Conservation (phyloP, 352 stramenopile species). For the Phytopythium litorale region DNA sequence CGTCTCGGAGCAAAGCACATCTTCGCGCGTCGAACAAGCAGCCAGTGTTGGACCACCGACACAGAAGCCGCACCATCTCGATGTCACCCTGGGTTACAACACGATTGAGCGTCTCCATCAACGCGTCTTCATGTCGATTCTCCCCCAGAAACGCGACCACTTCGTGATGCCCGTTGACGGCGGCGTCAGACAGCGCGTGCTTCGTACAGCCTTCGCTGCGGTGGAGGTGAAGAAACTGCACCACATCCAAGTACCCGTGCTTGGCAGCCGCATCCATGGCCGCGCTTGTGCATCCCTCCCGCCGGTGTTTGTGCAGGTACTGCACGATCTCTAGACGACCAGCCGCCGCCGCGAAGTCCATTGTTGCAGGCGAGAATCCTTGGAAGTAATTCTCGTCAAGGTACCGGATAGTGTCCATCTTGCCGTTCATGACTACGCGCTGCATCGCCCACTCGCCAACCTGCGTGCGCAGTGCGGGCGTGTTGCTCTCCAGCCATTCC, state of each 20-base stretch:
- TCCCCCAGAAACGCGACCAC: slow-evolving; percentile 27
- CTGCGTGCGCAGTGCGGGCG: not conserved
- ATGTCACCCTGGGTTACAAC: not conserved
- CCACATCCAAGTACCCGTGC: slow-evolving; percentile 20
- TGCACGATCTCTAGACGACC: slow-evolving; percentile 22
- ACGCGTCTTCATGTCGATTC: slow-evolving; percentile 22
- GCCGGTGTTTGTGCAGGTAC: slow-evolving; percentile 25
- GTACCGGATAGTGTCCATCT: slow-evolving; percentile 19
- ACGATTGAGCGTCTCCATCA: not conserved
- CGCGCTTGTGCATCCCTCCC: slow-evolving; percentile 20
- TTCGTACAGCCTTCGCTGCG: slow-evolving; percentile 24
- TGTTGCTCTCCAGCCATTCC: slow-evolving; percentile 20
- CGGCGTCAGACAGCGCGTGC: slow-evolving; percentile 22
- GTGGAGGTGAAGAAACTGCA: slow-evolving; percentile 27
- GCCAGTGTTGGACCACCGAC: not conserved
- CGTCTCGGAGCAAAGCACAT: not conserved
- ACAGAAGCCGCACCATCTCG: slow-evolving; percentile 4
- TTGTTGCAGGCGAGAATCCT: slow-evolving; percentile 16
- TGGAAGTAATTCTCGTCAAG: slow-evolving; percentile 18
- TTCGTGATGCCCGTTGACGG: slow-evolving; percentile 15
- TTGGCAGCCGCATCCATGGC: slow-evolving; percentile 31
- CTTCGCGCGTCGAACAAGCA: slow-evolving; percentile 2
- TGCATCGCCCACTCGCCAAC: not conserved
- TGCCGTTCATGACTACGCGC: slow-evolving; percentile 8
- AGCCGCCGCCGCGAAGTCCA: slow-evolving; percentile 21